phyloP scores from a whole-genome alignment of 1,284 basidiomycete species.

The Leccinum fallax region DNA sequence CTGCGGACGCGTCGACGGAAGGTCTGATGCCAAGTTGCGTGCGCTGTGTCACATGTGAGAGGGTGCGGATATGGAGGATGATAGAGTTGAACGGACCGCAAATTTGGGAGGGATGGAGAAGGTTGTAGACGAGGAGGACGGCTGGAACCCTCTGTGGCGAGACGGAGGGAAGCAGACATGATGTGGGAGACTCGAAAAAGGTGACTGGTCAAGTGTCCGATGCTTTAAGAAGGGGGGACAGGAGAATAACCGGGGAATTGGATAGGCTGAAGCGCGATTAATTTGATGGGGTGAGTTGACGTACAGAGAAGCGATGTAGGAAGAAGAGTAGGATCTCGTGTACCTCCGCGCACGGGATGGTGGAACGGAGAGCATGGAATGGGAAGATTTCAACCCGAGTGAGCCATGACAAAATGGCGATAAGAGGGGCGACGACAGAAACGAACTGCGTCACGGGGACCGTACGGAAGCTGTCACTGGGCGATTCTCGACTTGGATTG shows the following conservation, averaged over 20 bases:
- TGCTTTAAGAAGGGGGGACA: constrained; percentile 37
- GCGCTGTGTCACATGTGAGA: constrained; percentile 23
- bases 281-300: constrained; percentile 37
- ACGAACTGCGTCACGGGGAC: constrained; percentile 9
- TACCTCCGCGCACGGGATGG: constrained; percentile 29
- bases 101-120: constrained; percentile 62
- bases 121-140: constrained; percentile 56
- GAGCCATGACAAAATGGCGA: constrained; percentile 15
- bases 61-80: not conserved
- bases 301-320: constrained; percentile 38
- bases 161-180: constrained; percentile 35
- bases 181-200: constrained; percentile 37
- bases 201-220: constrained; percentile 24
- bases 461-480: constrained; percentile 6
- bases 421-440: constrained; percentile 14
- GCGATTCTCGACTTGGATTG: constrained; percentile 6
- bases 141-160: constrained; percentile 19
- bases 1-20: constrained; percentile 38
- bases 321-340: constrained; percentile 30
- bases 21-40: constrained; percentile 35
- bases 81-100: constrained; percentile 43
- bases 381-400: constrained; percentile 16
- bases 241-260: constrained; percentile 36
- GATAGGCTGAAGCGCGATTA: constrained; percentile 37
- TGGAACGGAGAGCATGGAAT: constrained; percentile 18